phyloP scores from a whole-genome alignment of 768 basidiomycete genomes.

The Leccinum fibrillosum region DNA sequence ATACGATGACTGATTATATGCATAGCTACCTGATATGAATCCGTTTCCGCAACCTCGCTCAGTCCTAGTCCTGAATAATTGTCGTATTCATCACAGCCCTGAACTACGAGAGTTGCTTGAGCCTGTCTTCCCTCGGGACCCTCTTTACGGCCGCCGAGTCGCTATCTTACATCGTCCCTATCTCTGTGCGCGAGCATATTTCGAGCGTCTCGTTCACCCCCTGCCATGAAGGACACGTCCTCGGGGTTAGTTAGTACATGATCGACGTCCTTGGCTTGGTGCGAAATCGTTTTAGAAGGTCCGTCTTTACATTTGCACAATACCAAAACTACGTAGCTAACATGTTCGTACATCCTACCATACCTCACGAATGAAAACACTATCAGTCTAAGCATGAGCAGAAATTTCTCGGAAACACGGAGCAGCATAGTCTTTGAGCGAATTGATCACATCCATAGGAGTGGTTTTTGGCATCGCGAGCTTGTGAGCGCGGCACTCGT shows the following conservation, averaged over 20 bases:
- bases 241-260: conserved; percentile 96
- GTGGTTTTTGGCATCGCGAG: conserved; percentile 2
- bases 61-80: too few relatives aligned
- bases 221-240: conserved; percentile 95
- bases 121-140: conserved; percentile 66
- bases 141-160: conserved; percentile 78
- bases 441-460: not conserved
- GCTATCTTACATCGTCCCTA: conserved; percentile 66
- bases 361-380: not conserved
- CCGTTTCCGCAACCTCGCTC: too few relatives aligned
- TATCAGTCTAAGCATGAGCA: conserved; percentile 27
- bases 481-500: too few relatives aligned
- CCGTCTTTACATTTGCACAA: not conserved
- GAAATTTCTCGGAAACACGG: conserved; percentile 20
- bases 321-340: not conserved
- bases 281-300: too few relatives aligned
- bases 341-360: conserved; percentile 16
- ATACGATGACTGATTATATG: too few relatives aligned
- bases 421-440: conserved; percentile 6
- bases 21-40: too few relatives aligned
- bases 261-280: too few relatives aligned
- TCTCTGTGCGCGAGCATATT: conserved; percentile 88
- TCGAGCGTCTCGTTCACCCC: conserved; percentile 87
- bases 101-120: not conserved
- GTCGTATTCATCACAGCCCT: too few relatives aligned